Evolutionary conservation across 2,329 filamentous ascomycete genomes (phyloP).

Genomic region (Mycocentrospora acerina): DNA sequence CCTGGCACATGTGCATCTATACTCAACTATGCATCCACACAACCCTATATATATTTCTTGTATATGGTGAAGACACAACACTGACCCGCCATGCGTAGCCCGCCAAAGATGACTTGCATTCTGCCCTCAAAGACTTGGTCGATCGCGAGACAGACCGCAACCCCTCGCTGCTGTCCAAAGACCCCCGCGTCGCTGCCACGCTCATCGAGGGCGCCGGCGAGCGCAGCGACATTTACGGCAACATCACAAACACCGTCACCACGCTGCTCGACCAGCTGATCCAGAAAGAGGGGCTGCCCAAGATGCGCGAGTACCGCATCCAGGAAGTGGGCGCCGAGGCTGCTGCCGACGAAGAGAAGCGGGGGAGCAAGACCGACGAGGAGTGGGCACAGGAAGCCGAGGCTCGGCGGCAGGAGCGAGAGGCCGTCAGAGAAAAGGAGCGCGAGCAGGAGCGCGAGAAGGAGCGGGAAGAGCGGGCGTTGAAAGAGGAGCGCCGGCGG

Average conservation of each 20-base stretch:
- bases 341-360: constrained; percentile 64
- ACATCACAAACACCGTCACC: constrained; percentile 67
- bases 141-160: constrained; percentile 75
- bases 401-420: constrained; percentile 60
- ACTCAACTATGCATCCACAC: constrained; percentile 2
- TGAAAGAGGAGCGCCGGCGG: constrained; percentile 59
- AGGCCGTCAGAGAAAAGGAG: constrained; percentile 62
- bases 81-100: constrained; percentile 51
- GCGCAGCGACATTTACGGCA: constrained; percentile 72
- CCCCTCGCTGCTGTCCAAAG: constrained; percentile 69
- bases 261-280: constrained; percentile 66
- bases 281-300: constrained; percentile 63
- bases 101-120: constrained; percentile 67
- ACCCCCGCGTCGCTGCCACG: constrained; percentile 71
- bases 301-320: constrained; percentile 67
- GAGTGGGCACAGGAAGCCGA: constrained; percentile 71
- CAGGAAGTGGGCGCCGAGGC: constrained; percentile 69
- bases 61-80: constrained; percentile 2
- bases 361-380: constrained; percentile 71
- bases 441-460: constrained; percentile 60
- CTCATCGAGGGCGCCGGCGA: constrained; percentile 79
- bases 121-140: constrained; percentile 68
- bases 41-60: too few relatives aligned
- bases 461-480: constrained; percentile 53
- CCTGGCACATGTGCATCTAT: background rate